Conservation (phyloP, 148 eudicot genomes). For the Polygonum aviculare region DNA sequence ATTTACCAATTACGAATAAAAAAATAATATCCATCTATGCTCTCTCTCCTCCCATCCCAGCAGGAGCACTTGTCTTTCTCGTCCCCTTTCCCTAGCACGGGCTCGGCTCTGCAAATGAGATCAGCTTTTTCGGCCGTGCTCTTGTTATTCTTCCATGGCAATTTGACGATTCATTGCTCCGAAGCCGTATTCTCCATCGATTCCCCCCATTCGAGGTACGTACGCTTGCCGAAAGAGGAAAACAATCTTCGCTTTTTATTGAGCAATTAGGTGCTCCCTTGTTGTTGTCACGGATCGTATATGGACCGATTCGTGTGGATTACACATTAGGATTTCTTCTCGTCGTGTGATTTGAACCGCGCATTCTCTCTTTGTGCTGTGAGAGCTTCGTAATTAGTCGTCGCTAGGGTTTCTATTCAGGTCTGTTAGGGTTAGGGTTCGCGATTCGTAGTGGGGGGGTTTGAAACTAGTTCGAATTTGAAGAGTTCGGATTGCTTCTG, state of each 20-base stretch:
- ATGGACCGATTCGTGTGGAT: conserved; percentile 9
- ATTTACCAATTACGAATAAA: too few relatives aligned
- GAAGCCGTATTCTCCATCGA: not conserved
- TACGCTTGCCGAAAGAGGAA: not conserved
- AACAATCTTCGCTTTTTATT: not conserved
- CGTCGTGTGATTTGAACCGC: not conserved
- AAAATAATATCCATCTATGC: not conserved
- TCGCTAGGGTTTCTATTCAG: not conserved
- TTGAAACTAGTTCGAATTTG: not conserved
- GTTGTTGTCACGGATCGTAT: not conserved
- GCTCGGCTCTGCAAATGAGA: not conserved
- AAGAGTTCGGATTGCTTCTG: not conserved
- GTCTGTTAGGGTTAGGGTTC: conserved; percentile 1
- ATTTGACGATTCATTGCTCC: not conserved
- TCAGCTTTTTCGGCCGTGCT: conserved; percentile 2
- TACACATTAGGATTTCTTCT: not conserved
- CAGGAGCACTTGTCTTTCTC: not conserved
- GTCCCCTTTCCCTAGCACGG: not conserved
- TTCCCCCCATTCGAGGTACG: not conserved
- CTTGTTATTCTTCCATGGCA: not conserved
- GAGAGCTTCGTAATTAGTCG: not conserved
- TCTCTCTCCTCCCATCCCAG: not conserved
- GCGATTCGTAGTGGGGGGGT: not conserved
- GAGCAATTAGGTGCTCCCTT: conserved; percentile 6
- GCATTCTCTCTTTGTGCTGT: not conserved